phyloP scores from a whole-genome alignment of 2,329 filamentous ascomycete species.

The Fusarium chlamydosporum region DNA sequence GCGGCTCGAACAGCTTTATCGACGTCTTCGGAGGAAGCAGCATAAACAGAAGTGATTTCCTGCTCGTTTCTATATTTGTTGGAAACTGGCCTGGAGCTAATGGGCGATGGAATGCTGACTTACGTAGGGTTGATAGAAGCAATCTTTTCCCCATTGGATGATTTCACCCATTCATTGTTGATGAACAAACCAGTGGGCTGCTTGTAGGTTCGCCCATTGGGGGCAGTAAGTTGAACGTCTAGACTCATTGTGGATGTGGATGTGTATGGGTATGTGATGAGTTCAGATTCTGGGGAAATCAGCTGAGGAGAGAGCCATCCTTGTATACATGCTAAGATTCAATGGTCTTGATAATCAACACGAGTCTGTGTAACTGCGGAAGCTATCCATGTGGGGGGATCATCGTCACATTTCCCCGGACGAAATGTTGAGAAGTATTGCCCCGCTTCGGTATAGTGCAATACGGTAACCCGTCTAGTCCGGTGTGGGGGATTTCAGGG shows the following conservation, averaged over 20 bases:
- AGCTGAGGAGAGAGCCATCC: conserved; percentile 17
- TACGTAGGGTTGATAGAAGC: conserved; percentile 70
- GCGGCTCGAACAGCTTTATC: conserved; percentile 62
- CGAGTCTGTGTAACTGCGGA: not conserved
- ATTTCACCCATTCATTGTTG: conserved; percentile 80
- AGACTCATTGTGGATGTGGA: conserved; percentile 38
- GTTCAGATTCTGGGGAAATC: conserved; percentile 2
- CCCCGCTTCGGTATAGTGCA: conserved; percentile 14
- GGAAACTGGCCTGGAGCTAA: not conserved
- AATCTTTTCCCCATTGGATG: conserved; percentile 68
- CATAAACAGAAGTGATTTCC: conserved; percentile 54
- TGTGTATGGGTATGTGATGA: not conserved
- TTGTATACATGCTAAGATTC: conserved; percentile 21
- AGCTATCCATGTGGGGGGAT: not conserved
- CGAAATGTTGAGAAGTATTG: conserved; percentile 21
- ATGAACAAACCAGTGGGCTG: conserved; percentile 81
- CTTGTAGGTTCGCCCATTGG: conserved; percentile 75
- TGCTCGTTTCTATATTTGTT: conserved; percentile 49
- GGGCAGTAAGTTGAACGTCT: conserved; percentile 53
- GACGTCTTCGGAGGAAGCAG: conserved; percentile 52
- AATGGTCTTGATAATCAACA: not conserved
- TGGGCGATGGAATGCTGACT: not conserved
- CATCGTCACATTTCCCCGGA: not conserved
- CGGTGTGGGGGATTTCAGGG: conserved; percentile 7
- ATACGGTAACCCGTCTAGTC: conserved; percentile 3